These are phyloP conservation scores for Cladorrhinum samala DNA, from an alignment of 495 filamentous ascomycete genomes.

Conservation along the genomic window DNA sequence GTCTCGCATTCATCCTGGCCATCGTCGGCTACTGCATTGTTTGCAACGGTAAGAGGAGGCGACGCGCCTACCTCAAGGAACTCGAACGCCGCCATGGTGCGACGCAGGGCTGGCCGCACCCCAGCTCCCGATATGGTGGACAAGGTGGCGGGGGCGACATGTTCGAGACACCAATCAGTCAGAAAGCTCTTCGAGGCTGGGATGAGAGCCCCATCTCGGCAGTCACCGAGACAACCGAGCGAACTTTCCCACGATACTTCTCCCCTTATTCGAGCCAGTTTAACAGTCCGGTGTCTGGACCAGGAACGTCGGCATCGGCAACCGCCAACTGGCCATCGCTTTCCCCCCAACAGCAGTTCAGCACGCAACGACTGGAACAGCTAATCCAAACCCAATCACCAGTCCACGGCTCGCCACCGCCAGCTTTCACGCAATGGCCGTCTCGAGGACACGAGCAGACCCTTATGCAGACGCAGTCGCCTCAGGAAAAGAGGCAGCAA, in stretches of 20 bases:
- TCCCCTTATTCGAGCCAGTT: conserved; percentile 42
- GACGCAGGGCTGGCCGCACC: conserved; percentile 33
- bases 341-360: conserved; percentile 6
- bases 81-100: conserved; percentile 27
- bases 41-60: conserved; percentile 42
- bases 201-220: conserved; percentile 41
- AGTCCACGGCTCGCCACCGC: conserved; percentile 18
- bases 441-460: conserved; percentile 23
- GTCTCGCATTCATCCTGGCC: conserved; percentile 36
- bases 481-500: conserved; percentile 19
- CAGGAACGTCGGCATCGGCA: conserved; percentile 23
- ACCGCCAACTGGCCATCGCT: conserved; percentile 24
- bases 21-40: conserved; percentile 41
- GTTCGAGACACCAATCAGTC: conserved; percentile 45
- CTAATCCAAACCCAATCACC: conserved; percentile 15
- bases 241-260: conserved; percentile 40
- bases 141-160: conserved; percentile 26
- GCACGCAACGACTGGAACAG: conserved; percentile 18
- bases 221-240: conserved; percentile 22
- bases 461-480: conserved; percentile 21
- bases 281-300: conserved; percentile 40
- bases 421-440: conserved; percentile 29
- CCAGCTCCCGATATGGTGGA: conserved; percentile 23
- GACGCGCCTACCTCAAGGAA: conserved; percentile 37
- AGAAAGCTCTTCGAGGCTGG: conserved; percentile 41